Base-by-base conservation (phyloP, 1,284 basidiomycete genomes). In the Sporisorium exsertum region DNA sequence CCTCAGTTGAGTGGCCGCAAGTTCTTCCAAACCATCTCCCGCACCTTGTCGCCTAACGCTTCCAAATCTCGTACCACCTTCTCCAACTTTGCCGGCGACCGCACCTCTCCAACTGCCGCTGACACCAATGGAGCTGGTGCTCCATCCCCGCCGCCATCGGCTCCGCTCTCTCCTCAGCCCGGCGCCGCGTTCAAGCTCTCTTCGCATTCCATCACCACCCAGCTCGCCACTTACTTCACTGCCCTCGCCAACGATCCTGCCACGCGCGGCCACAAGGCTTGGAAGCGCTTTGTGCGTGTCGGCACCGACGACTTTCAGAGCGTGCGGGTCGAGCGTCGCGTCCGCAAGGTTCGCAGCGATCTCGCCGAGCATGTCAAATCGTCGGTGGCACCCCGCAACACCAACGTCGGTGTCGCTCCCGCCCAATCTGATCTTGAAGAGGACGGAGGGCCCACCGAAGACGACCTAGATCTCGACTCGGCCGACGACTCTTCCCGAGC, bases 241-340 rank as follows among this genome's bases (percentile, higher is more conserved):
- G 88, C 90, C 3, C 84, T 94, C 29, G 90, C 93, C 58, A 93
- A 93, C 79, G 89, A 91, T 56, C 86, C 89, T 7, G 84, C 87
- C 2, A 84, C 93, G 32, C 90, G 92, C 47, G 88, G 89, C 64
- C 87, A 90, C 46, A 89, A 91, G 57, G 87, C 90, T 2, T 95
- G 93, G 93, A 92, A 91, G 81, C 89, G 92, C n/a, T 95, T 95
- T 77, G 91, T 94, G 54, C 88, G 91, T 45, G 92, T 94, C 20
- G 89, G 93, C 70, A 91, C 90, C 5, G 94, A 95, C 82, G 93
- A 95, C 84, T 86, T 95, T 51, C 91, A 94, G 87, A 94, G 92
- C 81, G 91, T 92, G 5, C 90, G 93, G 49, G 90, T 92, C 47
- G 93, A 95, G 86, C 89, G 94, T 64, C 91, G 93, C 4, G 92